Evolutionary conservation across 768 basidiomycete genomes (phyloP).

Genomic region (Pisolithus marmoratus): DNA sequence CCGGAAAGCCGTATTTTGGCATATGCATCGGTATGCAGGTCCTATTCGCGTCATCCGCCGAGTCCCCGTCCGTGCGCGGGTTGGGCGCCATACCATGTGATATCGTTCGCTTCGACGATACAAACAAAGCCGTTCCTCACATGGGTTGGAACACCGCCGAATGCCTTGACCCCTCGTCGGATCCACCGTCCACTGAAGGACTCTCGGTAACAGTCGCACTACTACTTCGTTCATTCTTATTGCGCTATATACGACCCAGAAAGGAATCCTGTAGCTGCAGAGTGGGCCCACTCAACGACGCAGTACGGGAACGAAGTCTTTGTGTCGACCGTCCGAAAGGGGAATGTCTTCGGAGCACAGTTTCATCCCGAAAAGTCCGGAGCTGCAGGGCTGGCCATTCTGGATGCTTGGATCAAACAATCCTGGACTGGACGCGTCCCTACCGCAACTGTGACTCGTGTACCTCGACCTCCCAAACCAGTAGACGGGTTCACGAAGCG

Average conservation of each 20-base stretch:
- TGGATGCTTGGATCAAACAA: conserved; percentile 73
- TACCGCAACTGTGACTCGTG: conserved; percentile 29
- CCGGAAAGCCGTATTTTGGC: conserved; percentile 91
- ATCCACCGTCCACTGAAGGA: conserved; percentile 37
- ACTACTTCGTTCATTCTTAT: conserved; percentile 98
- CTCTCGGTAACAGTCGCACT: conserved; percentile 56
- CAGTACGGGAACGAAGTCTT: conserved; percentile 95
- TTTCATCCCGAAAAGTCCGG: conserved; percentile 99
- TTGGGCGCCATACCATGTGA: conserved; percentile 77
- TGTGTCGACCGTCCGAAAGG: conserved; percentile 74
- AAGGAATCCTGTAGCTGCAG: conserved; percentile 47
- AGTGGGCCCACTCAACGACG: conserved; percentile 82
- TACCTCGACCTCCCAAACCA: conserved; percentile 34
- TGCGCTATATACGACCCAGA: conserved; percentile 69
- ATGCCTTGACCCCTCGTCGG: conserved; percentile 38
- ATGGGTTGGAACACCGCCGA: conserved; percentile 94
- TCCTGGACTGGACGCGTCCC: conserved; percentile 38
- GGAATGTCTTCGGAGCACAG: conserved; percentile 87
- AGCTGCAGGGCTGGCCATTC: conserved; percentile 70
- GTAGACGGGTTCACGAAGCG: conserved; percentile 82
- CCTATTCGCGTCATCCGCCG: conserved; percentile 81
- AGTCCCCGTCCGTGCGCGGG: conserved; percentile 64
- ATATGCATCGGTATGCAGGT: conserved; percentile 99
- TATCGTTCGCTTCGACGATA: conserved; percentile 67
- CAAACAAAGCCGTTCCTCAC: conserved; percentile 88